Base-by-base conservation (phyloP, 495 filamentous ascomycete genomes). In the Penicillium odoratum region DNA sequence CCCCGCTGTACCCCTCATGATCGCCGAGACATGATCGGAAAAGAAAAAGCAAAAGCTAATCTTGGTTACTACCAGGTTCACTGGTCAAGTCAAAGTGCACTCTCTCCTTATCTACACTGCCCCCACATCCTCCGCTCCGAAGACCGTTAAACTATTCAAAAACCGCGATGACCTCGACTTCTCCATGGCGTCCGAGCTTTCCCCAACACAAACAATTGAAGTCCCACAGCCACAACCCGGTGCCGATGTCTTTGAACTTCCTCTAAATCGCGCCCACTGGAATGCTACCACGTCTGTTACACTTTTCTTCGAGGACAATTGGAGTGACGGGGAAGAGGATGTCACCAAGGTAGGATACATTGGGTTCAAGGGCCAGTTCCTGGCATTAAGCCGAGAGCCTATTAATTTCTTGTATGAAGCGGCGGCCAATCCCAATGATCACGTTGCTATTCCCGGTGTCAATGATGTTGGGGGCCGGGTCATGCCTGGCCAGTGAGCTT, bases 341-440 rank as follows among this genome's bases (percentile, higher is more conserved):
- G 83, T 88, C 51, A 93, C 90, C 21, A 79, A 86, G 36, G 71
- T 98, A 3, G 85, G 78, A 46, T 98, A 96, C 71, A 59, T 98
- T 53, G 94, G 91, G 0, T 97, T 98, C 77, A 92, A 90, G 72
- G 94, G 94, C 31, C 89, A 96, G 65, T 97, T 90, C 76, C 90
- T 92, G 84, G 84, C 85, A 65, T 69, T 96, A 64, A 92, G 87
- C 18, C 81, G 88, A 45, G 92, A 95, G 67, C 91, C 94, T 13
- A 75, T 88, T 5, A 89, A 88, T 57, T 89, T 97, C 60, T 61
- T 96, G 48, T 98, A 98, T 71, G 94, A 98, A 81, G 89, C 91
- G 18, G 93, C 94, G 15, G 87, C 94, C 31, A 97, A 97, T 63
- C 93, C 93, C 15, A 81, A 71, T 53, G 94, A 98, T 75, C 94